Evolutionary conservation across 495 filamentous ascomycete species (phyloP), one percentile per base, ranked within the genome.

Genomic region (Astrocystis sublimbata): DNA sequence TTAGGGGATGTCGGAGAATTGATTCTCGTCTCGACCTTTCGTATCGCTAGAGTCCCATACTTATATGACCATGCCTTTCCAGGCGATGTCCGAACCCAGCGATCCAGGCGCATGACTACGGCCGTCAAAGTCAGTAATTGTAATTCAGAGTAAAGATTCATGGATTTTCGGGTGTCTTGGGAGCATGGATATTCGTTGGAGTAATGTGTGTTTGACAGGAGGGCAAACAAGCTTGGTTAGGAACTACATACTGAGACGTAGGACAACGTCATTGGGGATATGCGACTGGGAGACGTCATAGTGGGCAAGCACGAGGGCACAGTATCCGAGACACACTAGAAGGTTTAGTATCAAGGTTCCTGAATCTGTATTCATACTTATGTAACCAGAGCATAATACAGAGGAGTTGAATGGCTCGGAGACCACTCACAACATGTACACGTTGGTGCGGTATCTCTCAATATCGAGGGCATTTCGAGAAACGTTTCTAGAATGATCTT

Each of bases 61-160:
- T 67, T 71, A 26, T 63, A 67, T 8, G 64, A 65, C 69, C 69
- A 71, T 33, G 69, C 55, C 41, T 66, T 67, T 7, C 69, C 69
- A 0, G 69, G 69, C 35, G 69, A 71, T 3, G 64, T 65, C 23
- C 30, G 64, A 23, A 71, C 61, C 69, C 69, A 71, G 17, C 64
- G 53, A 17, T 71, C 64, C n/a, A 71, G 61, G 12, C 62, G 59
- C 13, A 51, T 64, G 35, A 71, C n/a, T n/a, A n/a, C n/a, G n/a
- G n/a, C n/a, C n/a, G n/a, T n/a, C n/a, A n/a, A n/a, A n/a, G n/a
- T n/a, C n/a, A n/a, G n/a, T n/a, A n/a, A n/a, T n/a, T n/a, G n/a
- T n/a, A n/a, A n/a, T n/a, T n/a, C n/a, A n/a, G n/a, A n/a, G n/a
- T n/a, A n/a, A n/a, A n/a, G n/a, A n/a, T n/a, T n/a, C n/a, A n/a